phyloP scores from a whole-genome alignment of 2,329 filamentous ascomycete genomes.

The Thermomyces lanuginosus region DNA sequence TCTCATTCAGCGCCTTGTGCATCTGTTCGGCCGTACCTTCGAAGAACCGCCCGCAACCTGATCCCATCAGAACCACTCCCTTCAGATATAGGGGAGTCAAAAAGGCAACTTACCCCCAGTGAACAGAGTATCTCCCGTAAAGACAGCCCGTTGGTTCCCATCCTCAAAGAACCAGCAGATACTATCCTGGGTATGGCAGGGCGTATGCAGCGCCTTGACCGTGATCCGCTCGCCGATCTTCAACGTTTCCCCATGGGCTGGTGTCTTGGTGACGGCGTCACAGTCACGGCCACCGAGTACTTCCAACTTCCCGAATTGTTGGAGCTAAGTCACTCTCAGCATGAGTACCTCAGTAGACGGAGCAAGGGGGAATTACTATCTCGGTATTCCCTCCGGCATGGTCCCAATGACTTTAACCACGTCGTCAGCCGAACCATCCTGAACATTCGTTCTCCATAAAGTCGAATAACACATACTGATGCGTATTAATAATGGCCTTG shows the following conservation, averaged over 20 bases:
- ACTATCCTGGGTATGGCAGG: conserved; percentile 95
- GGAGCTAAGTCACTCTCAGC: conserved; percentile 28
- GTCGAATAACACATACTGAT: conserved; percentile 51
- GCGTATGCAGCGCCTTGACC: conserved; percentile 80
- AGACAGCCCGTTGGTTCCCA: conserved; percentile 55
- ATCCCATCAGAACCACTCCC: conserved; percentile 2
- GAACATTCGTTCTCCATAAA: not conserved
- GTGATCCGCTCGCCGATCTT: conserved; percentile 63
- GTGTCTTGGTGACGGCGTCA: conserved; percentile 60
- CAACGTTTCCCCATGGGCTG: conserved; percentile 59
- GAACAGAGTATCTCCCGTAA: conserved; percentile 93
- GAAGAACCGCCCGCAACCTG: conserved; percentile 89
- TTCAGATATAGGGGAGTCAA: not conserved
- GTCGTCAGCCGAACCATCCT: not conserved
- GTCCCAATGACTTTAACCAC: conserved; percentile 58
- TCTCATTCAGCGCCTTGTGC: conserved; percentile 81
- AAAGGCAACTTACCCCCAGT: conserved; percentile 52
- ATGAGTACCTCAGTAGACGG: conserved; percentile 1
- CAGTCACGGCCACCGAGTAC: conserved; percentile 85
- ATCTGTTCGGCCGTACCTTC: conserved; percentile 82
- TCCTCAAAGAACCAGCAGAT: conserved; percentile 92
- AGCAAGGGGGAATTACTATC: conserved; percentile 38
- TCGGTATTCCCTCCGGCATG: conserved; percentile 84
- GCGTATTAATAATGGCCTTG: conserved; percentile 84
- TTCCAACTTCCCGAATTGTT: conserved; percentile 45